These are phyloP conservation scores for Trifolium dubium DNA, from an alignment of 306 rosid genomes.

Conservation along the genomic window DNA sequence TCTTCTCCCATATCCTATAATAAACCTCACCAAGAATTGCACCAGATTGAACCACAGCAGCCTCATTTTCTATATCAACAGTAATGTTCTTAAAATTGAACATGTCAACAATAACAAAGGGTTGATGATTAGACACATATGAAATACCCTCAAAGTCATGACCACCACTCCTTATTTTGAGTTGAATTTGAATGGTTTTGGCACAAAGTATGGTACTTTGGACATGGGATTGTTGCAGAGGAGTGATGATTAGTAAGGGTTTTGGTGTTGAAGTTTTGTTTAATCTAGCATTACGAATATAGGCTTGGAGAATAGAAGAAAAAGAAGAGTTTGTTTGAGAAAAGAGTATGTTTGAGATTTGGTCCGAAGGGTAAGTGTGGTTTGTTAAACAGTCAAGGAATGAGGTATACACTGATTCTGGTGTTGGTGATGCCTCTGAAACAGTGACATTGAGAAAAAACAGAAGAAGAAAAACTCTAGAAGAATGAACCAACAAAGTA, in stretches of 20 bases:
- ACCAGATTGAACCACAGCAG: constrained; percentile 66
- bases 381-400: constrained; percentile 62
- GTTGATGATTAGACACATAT: constrained; percentile 57
- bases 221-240: constrained; percentile 56
- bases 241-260: constrained; percentile 68
- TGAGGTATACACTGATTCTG: constrained; percentile 49
- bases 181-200: constrained; percentile 49
- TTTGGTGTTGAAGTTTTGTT: constrained; percentile 71
- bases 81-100: constrained; percentile 58
- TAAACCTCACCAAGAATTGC: constrained; percentile 80
- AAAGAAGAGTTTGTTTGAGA: constrained; percentile 53
- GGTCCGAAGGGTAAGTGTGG: constrained; percentile 40
- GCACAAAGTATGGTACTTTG: constrained; percentile 65
- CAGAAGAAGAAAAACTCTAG: constrained; percentile 19
- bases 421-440: constrained; percentile 38
- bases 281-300: constrained; percentile 77
- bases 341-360: constrained; percentile 46
- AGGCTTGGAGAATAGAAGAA: constrained; percentile 65
- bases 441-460: constrained; percentile 32
- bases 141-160: constrained; percentile 83
- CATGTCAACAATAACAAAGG: constrained; percentile 75
- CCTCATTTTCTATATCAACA: constrained; percentile 50
- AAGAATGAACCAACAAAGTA: not conserved
- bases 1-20: constrained; percentile 65
- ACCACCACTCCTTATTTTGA: constrained; percentile 81